Conservation (phyloP, 2,329 filamentous ascomycete genomes). For the Phialocephala subalpina region DNA sequence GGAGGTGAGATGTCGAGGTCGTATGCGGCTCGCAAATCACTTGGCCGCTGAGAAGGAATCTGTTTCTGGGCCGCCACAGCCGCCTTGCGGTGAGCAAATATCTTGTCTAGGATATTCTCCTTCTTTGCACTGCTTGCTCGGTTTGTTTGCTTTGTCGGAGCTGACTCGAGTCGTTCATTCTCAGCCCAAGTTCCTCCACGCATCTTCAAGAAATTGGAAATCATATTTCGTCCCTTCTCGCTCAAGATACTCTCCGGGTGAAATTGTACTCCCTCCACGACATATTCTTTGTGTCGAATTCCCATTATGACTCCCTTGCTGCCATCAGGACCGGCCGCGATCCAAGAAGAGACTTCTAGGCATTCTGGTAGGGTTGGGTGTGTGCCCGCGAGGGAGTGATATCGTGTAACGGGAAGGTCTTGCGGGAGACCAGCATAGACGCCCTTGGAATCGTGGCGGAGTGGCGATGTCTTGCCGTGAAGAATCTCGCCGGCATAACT, state of each 20-base stretch:
- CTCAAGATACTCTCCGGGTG: constrained; percentile 98
- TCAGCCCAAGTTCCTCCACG: constrained; percentile 92
- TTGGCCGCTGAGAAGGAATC: constrained; percentile 83
- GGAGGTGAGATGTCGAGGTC: constrained; percentile 86
- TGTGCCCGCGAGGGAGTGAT: constrained; percentile 95
- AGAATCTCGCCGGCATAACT: constrained; percentile 94
- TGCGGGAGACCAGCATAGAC: constrained; percentile 85
- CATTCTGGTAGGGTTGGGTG: constrained; percentile 85
- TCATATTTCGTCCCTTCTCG: constrained; percentile 85
- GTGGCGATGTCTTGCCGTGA: constrained; percentile 93
- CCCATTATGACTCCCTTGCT: constrained; percentile 94
- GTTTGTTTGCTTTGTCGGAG: constrained; percentile 37
- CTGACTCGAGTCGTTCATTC: constrained; percentile 64
- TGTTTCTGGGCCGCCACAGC: constrained; percentile 82
- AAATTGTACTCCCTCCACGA: constrained; percentile 97
- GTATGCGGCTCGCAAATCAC: constrained; percentile 87
- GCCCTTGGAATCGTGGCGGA: constrained; percentile 91
- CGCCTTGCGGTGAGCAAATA: constrained; percentile 82
- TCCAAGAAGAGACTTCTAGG: constrained; percentile 92
- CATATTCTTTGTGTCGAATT: constrained; percentile 88
- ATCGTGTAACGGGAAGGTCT: constrained; percentile 87
- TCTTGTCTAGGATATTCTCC: constrained; percentile 87
- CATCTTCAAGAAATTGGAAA: constrained; percentile 90
- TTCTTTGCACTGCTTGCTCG: constrained; percentile 60
- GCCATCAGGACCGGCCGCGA: constrained; percentile 75